phyloP scores from a whole-genome alignment of 768 basidiomycete genomes.

The Lentinula edodes region DNA sequence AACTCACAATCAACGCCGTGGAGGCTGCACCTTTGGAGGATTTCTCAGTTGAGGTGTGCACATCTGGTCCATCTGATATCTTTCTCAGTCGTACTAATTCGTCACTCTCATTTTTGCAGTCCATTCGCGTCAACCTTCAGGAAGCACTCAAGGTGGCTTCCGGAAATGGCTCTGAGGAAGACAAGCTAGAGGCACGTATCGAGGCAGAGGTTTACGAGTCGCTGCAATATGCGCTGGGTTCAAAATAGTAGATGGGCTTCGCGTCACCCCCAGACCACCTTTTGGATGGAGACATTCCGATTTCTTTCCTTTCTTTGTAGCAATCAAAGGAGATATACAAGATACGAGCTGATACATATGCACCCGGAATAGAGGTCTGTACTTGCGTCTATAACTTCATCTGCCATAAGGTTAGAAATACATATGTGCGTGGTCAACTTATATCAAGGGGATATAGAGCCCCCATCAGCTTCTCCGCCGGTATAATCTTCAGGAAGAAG shows the following conservation, averaged over 20 bases:
- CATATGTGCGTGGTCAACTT: neutral
- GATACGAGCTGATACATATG: neutral
- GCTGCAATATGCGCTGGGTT: slow-evolving; percentile 76
- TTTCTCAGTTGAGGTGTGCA: slow-evolving; percentile 79
- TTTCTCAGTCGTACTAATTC: neutral
- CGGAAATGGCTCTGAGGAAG: slow-evolving; percentile 86
- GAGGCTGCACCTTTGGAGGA: slow-evolving; percentile 91
- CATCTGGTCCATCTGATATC: neutral
- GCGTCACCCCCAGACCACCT: neutral
- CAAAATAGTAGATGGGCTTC: slow-evolving; percentile 26
- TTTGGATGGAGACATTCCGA: neutral
- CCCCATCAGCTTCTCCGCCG: slow-evolving; percentile 40
- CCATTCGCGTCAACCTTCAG: slow-evolving; percentile 82
- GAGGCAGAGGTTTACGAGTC: slow-evolving; percentile 97
- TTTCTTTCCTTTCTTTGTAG: neutral
- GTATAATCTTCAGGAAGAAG: slow-evolving; percentile 60
- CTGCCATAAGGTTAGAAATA: slow-evolving; percentile 2
- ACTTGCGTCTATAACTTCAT: neutral
- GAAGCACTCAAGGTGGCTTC: slow-evolving; percentile 79
- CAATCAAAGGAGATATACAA: neutral
- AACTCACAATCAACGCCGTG: slow-evolving; percentile 92
- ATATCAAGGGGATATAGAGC: slow-evolving; percentile 24
- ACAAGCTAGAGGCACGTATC: slow-evolving; percentile 88
- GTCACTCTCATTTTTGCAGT: slow-evolving; percentile 38
- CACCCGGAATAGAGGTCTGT: neutral